Evolutionary conservation across 2,329 filamentous ascomycete species (phyloP), one percentile per base, ranked within the genome.

Genomic region (Cryphonectria radicalis): DNA sequence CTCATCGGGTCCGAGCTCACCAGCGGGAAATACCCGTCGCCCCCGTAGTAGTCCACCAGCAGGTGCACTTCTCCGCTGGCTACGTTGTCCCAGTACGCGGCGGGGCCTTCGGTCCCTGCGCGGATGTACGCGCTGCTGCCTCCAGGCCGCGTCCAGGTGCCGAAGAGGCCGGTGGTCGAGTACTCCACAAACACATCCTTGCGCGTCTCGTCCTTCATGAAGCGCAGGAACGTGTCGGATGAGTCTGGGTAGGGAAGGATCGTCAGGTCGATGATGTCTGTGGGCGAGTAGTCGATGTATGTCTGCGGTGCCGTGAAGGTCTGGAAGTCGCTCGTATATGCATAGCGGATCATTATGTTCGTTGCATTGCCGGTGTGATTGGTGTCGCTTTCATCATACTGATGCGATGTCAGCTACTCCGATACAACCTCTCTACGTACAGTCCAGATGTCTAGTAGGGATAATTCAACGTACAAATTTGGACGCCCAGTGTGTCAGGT

Each of bases 201-300:
- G 2, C 79, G 82, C 0, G 82, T 81, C 76, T 89, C 86, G 77
- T 88, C 85, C 74, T 88, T 88, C 78, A 88, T 80, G 78, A 88
- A 89, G 62, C 87, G 83, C 7, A 85, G 80, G 66, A 85, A 88
- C n/a, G 79, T 79, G 60, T 57, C 70, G 43, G 66, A 60, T 69
- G 74, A 75, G 64, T 78, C 78, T 19, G 83, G 82, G 1, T 86
- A 77, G 1, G 82, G 79, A 4, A 88, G 80, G 77, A 91, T 86
- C 74, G 88, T 86, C n/a, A 90, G 80, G 74, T 88, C 86, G 75
- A 88, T 88, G 67, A 87, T 80, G 70, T 84, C 81, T 66, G 81
- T 85, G 0, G 83, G 82, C 1, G 80, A 77, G 60, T 82, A 80
- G 76, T 86, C 82, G 76, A 88, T 84, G 74, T 86, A 86, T 8